Evolutionary conservation across 2,329 filamentous ascomycete genomes (phyloP), one percentile per base, ranked within the genome.

Genomic region (Fusarium sororula): DNA sequence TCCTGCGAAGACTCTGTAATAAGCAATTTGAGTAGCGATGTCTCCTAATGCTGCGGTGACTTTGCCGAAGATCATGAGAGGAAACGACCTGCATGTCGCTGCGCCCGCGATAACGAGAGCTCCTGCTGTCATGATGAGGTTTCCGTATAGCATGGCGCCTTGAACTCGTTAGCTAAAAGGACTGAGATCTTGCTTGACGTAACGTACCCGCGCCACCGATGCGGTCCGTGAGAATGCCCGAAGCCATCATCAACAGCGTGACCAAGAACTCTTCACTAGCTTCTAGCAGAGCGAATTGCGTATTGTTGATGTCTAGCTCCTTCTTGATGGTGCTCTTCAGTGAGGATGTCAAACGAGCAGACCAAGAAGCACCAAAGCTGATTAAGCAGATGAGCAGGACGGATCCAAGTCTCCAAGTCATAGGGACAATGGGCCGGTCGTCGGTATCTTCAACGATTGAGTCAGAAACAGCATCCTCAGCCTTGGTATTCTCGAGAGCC

Each of bases 211-310:
- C 37, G 6, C 51, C 37, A 1, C 51, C 51, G 0, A 55, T 41
- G 0, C 37, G 51, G 0, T 55, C 51, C 0, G 51, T 55, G 1
- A 55, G 51, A n/a, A 55, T 55, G 0, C 51, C 51, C 0, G 51
- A 55, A 0, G 37, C 37, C 37, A 55, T 55, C 37, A 26, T 55
- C 37, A 30, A 55, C 0, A 55, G 1, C 4, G 37, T 55, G 3
- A 55, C 51, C 6, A 55, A 14, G 6, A 55, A 55, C 15, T 55
- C 51, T 2, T 55, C 51, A 14, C 51, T 55, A 6, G 37, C 51
- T 14, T 55, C 51, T 0, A 55, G 20, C 1, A 55, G 15, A 4
- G 51, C 51, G 7, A 55, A 55, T n/a, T 55, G 53, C 0, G 53
- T 55, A 4, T 55, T 55, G 2, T 55, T 55, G 3, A 55, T 55